Base-by-base conservation (phyloP, 2,329 filamentous ascomycete genomes). In the Xylariaceae sp. region DNA sequence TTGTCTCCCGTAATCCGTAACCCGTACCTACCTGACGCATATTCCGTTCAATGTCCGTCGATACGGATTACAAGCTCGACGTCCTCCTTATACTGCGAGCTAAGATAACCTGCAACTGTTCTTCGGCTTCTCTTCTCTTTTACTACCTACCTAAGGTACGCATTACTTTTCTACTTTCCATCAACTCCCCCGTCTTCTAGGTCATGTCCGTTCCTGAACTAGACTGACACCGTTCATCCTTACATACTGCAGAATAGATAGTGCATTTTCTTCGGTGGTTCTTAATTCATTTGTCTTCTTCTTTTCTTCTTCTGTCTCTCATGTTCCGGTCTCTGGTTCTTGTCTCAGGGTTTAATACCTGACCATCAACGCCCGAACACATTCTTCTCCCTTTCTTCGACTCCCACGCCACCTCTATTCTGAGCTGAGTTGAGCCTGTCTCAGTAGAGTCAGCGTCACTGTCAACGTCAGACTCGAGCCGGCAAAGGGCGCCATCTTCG, bases 371-470 rank as follows among this genome's bases (percentile, higher is more conserved):
- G n/a, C 48, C 58, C 60, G 55, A 42, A 47, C 47, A 37, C 9
- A 42, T 51, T 13, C 39, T 51, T 48, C 13, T 42, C 35, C n/a
- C 17, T 37, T 18, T 15, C 10, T 56, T 54, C 56, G 13, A 45
- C 60, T 48, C 39, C 59, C 58, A 42, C 35, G 5, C 23, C 17
- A 51, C 13, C 48, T 17, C 7, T 15, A 42, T 39, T 9, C 30
- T 48, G 15, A 44, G 42, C 13, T 17, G 37, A 52, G 18, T 30
- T 4, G 23, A 17, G 53, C n/a, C 23, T 17, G 3, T 50, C 34
- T 42, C 57, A 18, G 47, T 15, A 13, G 57, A 59, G 59, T 55
- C 53, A 60, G 57, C 48, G 55, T 57, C 57, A 35, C 53, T 37
- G 62, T 55, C 48, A 59, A 55, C 55, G 30, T 39, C 47, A 6